Evolutionary conservation across 2,329 filamentous ascomycete species (phyloP).

Genomic region (Parascedosporium putredinis): DNA sequence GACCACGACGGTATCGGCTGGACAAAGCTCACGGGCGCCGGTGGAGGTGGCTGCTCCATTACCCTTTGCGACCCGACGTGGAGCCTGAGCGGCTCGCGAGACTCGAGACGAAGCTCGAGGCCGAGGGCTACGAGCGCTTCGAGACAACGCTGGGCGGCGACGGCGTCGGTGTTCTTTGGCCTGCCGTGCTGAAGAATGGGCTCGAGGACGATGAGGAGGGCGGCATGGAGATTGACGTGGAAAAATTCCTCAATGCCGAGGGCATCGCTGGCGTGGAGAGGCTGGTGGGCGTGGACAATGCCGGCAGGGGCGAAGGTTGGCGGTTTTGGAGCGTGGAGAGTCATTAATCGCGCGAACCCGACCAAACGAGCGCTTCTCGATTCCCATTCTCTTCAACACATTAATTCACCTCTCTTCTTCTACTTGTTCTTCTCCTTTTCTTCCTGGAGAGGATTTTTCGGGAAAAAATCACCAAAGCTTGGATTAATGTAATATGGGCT

Average conservation of each 20-base stretch:
- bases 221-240: slow-evolving; percentile 85
- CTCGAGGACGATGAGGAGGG: slow-evolving; percentile 67
- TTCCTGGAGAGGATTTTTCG: no score
- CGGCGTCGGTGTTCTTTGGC: slow-evolving; percentile 89
- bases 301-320: slow-evolving; percentile 66
- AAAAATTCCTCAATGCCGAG: slow-evolving; percentile 70
- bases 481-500: slow-evolving; percentile 4
- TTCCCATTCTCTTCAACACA: no score
- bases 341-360: slow-evolving; percentile 10
- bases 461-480: background rate
- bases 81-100: slow-evolving; percentile 43
- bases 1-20: slow-evolving; percentile 85
- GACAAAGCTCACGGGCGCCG: slow-evolving; percentile 95
- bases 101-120: slow-evolving; percentile 54
- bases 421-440: no score
- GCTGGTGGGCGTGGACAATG: slow-evolving; percentile 69
- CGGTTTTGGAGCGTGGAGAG: slow-evolving; percentile 70
- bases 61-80: slow-evolving; percentile 67
- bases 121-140: slow-evolving; percentile 73
- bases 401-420: no score
- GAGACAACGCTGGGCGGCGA: slow-evolving; percentile 86
- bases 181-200: slow-evolving; percentile 79
- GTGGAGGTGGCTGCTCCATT: slow-evolving; percentile 92
- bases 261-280: slow-evolving; percentile 78
- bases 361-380: no score